Conservation (phyloP, 441 rosid genomes). For the Arabidopsis lyrata region DNA sequence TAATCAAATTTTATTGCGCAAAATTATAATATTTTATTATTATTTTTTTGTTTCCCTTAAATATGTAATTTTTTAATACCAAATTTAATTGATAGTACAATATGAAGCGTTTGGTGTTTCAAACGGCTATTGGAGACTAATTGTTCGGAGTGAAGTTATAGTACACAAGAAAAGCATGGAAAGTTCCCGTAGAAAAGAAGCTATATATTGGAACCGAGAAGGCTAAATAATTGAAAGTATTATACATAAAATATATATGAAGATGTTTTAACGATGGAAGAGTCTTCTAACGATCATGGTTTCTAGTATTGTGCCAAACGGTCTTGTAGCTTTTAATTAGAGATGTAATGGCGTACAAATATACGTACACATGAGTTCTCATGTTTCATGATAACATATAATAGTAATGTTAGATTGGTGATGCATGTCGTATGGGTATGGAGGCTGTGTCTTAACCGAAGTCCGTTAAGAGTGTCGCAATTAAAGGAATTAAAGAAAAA, state of each 20-base stretch:
- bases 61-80: no score
- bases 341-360: not conserved
- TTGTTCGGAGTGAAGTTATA: no score
- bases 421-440: not conserved
- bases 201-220: no score
- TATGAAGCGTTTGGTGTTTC: no score
- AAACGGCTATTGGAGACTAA: no score
- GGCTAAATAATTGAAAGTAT: no score
- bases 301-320: not conserved
- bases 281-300: not conserved
- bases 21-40: not conserved
- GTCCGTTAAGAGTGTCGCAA: constrained; percentile 43
- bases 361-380: constrained; percentile 19
- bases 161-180: no score
- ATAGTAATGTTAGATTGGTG: constrained; percentile 10
- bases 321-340: not conserved
- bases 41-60: not conserved
- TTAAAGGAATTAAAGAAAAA: constrained; percentile 20
- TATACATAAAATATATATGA: no score
- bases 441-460: constrained; percentile 34
- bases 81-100: no score
- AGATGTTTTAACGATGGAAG: not conserved
- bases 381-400: not conserved
- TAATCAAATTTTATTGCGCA: not conserved
- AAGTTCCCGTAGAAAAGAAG: no score